These are phyloP conservation scores for Magnaporthiopsis rhizophila DNA, from an alignment of 2,329 filamentous ascomycete species.

Conservation along the genomic window DNA sequence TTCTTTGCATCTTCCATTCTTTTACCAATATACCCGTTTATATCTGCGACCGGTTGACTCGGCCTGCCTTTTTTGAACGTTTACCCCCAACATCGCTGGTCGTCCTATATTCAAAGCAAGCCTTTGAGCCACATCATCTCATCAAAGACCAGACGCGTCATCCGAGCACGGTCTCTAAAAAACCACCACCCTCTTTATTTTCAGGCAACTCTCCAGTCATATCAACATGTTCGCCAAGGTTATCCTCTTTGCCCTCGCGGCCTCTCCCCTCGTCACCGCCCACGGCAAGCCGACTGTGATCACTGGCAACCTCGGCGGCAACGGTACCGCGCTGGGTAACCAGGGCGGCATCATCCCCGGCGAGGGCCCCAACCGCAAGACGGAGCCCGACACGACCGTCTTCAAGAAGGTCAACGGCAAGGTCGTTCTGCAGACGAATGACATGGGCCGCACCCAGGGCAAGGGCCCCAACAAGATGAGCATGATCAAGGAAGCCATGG, in stretches of 20 bases:
- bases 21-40: neutral
- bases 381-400: slow-evolving; percentile 37
- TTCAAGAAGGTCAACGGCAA: slow-evolving; percentile 21
- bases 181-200: neutral
- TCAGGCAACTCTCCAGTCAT: neutral
- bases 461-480: slow-evolving; percentile 27
- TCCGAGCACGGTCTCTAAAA: neutral
- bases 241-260: slow-evolving; percentile 19
- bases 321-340: slow-evolving; percentile 34
- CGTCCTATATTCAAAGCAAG: neutral
- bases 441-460: slow-evolving; percentile 28
- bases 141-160: neutral
- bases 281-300: slow-evolving; percentile 24
- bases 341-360: slow-evolving; percentile 31
- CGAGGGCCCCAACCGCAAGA: slow-evolving; percentile 29
- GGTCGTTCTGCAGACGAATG: slow-evolving; percentile 25
- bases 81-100: neutral
- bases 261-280: slow-evolving; percentile 21
- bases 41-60: neutral
- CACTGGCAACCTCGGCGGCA: slow-evolving; percentile 29
- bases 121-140: neutral
- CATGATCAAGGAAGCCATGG: slow-evolving; percentile 25
- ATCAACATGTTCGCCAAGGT: slow-evolving; percentile 20
- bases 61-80: neutral
- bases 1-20: neutral